These are phyloP conservation scores for Tetracladium maxilliforme DNA, from an alignment of 2,329 filamentous ascomycete species.

Conservation along the genomic window DNA sequence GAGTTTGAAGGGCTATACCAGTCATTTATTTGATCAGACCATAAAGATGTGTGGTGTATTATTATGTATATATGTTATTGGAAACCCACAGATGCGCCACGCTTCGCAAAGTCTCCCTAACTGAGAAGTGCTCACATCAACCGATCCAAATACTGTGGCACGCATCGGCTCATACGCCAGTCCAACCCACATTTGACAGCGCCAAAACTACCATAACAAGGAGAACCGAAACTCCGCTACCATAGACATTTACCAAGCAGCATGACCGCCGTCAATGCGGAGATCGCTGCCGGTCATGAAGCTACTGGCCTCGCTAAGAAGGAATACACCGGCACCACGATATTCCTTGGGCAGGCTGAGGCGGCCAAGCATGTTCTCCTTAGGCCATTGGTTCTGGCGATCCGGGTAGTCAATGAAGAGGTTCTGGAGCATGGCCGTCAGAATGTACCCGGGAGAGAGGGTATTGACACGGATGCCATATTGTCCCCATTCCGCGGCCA, in stretches of 20 bases:
- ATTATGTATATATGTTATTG: too few relatives aligned
- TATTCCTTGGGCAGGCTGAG: conserved; percentile 56
- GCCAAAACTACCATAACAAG: conserved; percentile 15
- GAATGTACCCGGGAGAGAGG: conserved; percentile 43
- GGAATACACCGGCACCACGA: conserved; percentile 53
- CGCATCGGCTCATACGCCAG: too few relatives aligned
- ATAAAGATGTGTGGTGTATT: too few relatives aligned
- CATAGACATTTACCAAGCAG: conserved; percentile 12
- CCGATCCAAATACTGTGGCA: too few relatives aligned
- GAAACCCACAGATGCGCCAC: too few relatives aligned
- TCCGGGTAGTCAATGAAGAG: conserved; percentile 27
- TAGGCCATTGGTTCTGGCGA: conserved; percentile 49
- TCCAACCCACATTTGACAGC: too few relatives aligned
- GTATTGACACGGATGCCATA: conserved; percentile 50
- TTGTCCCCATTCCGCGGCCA: conserved; percentile 44
- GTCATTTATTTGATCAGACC: too few relatives aligned
- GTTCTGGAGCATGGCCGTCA: conserved; percentile 45
- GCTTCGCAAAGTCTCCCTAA: too few relatives aligned
- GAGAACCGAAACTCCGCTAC: conserved; percentile 6
- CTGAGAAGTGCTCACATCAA: too few relatives aligned
- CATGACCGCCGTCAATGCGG: conserved; percentile 58
- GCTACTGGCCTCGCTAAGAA: conserved; percentile 50
- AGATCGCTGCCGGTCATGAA: conserved; percentile 60
- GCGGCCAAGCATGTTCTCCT: conserved; percentile 70
- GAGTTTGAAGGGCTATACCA: too few relatives aligned